Base-by-base conservation (phyloP, 2,329 filamentous ascomycete species). In the Pyrenophora teres region DNA sequence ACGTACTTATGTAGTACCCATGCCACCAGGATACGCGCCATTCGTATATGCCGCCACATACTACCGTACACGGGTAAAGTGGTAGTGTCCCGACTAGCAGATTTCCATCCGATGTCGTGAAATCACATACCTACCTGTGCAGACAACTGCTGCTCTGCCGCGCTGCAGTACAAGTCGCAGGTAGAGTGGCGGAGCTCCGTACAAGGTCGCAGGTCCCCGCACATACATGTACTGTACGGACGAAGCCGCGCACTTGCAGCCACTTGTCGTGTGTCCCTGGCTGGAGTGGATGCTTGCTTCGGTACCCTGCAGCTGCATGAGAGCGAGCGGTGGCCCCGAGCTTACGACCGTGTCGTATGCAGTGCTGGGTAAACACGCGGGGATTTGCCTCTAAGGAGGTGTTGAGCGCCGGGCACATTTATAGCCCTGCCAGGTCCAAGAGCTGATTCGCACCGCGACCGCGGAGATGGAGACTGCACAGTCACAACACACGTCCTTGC, bases 391-490 rank as follows among this genome's bases (percentile, higher is more conserved):
- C 10, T 8, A 18, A 40, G 30, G 12, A 39, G 46, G 38, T 42
- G 46, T 45, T 19, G 33, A 36, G 33, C 40, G 44, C 37, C 25
- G 21, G 33, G 40, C 35, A 45, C 9, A 30, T 30, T 4, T 30
- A 30, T 30, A 30, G 27, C 9, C 27, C 27, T 37, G 47, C 56
- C 49, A 48, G 57, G 43, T 62, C 9, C 62, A 60, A 60, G 57
- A 59, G 56, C 52, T 61, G 63, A 60, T 63, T 50, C 43, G 56
- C 52, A 52, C 59, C 61, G 60, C 41, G 54, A 49, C 54, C 40
- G 56, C 52, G 60, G 59, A 56, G 54, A 56, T 55, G 57, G 51
- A 27, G 46, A 48, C 31, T 19, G 38, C 30, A 60, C 27, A 30
- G 27, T 30, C 27, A 9, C 27, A 30, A 9, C 27, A 54, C 54